Percentiles rank a stretch among this genome's conserved stretches.
These are phyloP conservation scores for Astrephomene gubernaculifera DNA, from an alignment of 139 green algal species.

Conservation along the genomic window DNA sequence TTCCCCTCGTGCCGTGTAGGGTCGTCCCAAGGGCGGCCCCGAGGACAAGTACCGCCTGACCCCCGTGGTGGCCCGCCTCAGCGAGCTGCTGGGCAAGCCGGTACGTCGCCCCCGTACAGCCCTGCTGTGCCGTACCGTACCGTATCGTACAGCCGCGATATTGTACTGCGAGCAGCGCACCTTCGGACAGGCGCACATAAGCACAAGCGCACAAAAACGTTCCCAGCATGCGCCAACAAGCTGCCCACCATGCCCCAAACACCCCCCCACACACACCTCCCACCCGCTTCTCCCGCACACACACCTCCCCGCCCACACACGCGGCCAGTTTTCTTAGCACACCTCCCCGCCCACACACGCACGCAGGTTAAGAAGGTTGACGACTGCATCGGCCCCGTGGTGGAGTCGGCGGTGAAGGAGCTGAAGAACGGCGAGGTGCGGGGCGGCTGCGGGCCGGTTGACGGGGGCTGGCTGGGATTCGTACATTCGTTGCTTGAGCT, in stretches of 20 bases:
- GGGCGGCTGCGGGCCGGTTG: neutral
- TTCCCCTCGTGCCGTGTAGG: constrained; percentile 62
- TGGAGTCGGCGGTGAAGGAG: constrained; percentile 75
- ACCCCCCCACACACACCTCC: no score
- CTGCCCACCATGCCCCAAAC: no score
- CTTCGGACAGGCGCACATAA: no score
- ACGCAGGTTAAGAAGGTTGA: constrained; percentile 89
- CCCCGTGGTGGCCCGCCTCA: constrained; percentile 85
- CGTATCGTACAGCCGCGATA: no score
- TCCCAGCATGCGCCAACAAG: no score
- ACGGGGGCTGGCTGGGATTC: neutral
- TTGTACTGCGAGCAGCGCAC: no score
- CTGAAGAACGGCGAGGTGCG: constrained; percentile 88
- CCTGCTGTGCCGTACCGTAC: neutral
- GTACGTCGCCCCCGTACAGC: constrained; percentile 45
- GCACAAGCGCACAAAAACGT: no score
- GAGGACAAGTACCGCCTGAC: constrained; percentile 97
- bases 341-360: neutral
- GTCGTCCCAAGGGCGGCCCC: constrained; percentile 95
- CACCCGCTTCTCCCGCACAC: no score
- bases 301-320: no score
- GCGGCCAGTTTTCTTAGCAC: no score
- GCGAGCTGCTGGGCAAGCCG: constrained; percentile 89
- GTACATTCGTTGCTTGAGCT: neutral
- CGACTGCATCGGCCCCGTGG: constrained; percentile 96